These are phyloP conservation scores for Paracoccidioides lutzii DNA, from an alignment of 2,329 filamentous ascomycete genomes.

Conservation along the genomic window DNA sequence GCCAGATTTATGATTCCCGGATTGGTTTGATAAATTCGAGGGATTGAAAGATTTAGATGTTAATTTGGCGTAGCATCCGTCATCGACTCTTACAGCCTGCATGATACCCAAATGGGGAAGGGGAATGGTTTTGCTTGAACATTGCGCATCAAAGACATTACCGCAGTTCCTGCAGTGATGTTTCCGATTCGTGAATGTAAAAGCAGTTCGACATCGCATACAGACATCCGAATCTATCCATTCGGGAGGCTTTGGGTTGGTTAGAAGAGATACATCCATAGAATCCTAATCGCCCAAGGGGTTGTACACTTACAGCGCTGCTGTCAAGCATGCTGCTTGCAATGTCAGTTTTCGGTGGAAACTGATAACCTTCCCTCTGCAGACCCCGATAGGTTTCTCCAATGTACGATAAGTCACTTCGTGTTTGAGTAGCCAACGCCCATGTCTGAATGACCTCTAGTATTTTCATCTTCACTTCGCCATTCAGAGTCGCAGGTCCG, in stretches of 20 bases:
- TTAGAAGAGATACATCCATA: constrained; percentile 5
- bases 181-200: constrained; percentile 96
- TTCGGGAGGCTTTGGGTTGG: constrained; percentile 60
- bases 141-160: constrained; percentile 92
- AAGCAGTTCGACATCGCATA: constrained; percentile 90
- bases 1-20: constrained; percentile 31
- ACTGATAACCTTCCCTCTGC: constrained; percentile 74
- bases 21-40: constrained; percentile 29
- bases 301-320: constrained; percentile 57
- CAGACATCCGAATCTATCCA: constrained; percentile 98
- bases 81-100: constrained; percentile 83
- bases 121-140: constrained; percentile 76
- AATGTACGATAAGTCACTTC: constrained; percentile 73
- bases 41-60: constrained; percentile 52
- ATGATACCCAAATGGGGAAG: constrained; percentile 87
- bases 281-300: not conserved
- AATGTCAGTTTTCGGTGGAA: constrained; percentile 74
- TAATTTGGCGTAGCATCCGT: constrained; percentile 84
- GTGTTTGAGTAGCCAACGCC: constrained; percentile 78
- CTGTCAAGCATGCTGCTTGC: constrained; percentile 98
- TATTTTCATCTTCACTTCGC: constrained; percentile 78
- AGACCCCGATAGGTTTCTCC: constrained; percentile 73
- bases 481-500: constrained; percentile 60
- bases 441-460: constrained; percentile 87
- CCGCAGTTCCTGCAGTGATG: constrained; percentile 98